These are phyloP conservation scores for Colletotrichum sp. DNA, from an alignment of 2,329 filamentous ascomycete species.

Conservation along the genomic window DNA sequence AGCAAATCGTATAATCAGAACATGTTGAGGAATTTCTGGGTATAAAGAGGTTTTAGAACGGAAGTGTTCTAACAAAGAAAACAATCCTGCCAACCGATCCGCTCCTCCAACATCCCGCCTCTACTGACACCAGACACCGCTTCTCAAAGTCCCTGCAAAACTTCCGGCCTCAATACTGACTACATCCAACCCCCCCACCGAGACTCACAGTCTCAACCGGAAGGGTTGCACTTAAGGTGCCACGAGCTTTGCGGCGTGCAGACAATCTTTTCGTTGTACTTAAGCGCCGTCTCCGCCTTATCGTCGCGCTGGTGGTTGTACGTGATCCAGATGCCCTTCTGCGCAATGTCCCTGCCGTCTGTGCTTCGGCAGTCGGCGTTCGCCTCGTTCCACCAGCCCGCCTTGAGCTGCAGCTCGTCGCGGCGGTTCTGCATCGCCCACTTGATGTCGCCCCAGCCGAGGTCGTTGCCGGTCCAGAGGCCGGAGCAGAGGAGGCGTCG, in stretches of 20 bases:
- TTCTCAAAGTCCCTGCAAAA: no score
- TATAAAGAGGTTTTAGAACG: background rate
- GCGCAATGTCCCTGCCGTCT: background rate
- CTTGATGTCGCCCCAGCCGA: background rate
- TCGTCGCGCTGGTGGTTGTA: background rate
- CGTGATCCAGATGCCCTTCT: background rate
- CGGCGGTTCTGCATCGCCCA: background rate
- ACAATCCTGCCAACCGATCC: background rate
- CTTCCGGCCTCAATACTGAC: background rate
- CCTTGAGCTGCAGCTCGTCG: background rate
- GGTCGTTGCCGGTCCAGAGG: background rate
- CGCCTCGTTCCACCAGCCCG: background rate
- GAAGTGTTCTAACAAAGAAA: background rate
- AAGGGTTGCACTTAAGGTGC: background rate
- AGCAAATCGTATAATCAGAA: background rate
- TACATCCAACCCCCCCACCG: accelerated
- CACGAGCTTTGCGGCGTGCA: background rate
- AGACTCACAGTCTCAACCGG: background rate
- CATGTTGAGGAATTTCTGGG: background rate
- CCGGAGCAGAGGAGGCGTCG: background rate
- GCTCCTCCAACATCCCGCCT: no score
- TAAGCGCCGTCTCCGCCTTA: background rate
- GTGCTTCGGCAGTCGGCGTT: background rate
- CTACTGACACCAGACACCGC: no score
- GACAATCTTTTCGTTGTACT: background rate